Evolutionary conservation across 352 stramenopile species (phyloP), one percentile per base, ranked within the genome.

Genomic region (Pythium coloratum): DNA sequence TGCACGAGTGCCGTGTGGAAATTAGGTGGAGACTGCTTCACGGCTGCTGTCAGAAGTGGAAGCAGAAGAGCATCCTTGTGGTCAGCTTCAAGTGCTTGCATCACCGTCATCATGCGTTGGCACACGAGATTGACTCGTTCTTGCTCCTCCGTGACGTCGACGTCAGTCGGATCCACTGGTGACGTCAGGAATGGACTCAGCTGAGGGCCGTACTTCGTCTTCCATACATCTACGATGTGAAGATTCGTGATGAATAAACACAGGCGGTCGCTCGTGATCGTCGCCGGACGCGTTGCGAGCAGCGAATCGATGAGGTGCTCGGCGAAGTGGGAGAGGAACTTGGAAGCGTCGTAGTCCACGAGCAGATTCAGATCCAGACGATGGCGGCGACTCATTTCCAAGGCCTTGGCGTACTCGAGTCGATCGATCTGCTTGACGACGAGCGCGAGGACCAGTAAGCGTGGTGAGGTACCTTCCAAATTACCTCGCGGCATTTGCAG

Each of bases 401-500:
- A 68, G 3, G 87, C 87, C 5, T 70, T 57, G 2, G 71, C 72
- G 56, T 86, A 89, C 55, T 82, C 59, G 9, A 57, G 62, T 16
- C 63, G 50, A 44, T 78, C 59, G 38, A 92, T 78, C 24, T 84
- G 80, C 44, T 76, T 67, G 1, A 80, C 56, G 0, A 71, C 72
- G 2, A 91, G 75, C 14, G 73, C 68, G 9, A 93, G 69, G 24
- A 92, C 77, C 34, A 95, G 60, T 30, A 91, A 55, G 6, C 84
- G 75, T 9, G 87, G 87, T 30, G 76, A 67, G 6, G 91, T 78
- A 36, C 73, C 86, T 64, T 94, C 87, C 1, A 95, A 66, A 34
- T 95, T 95, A 34, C 87, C 87, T 10, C 87, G 84, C 18, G 83
- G 80, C 73, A 92, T 82, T 66, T 95, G 83, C 36, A 93, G 68